Evolutionary conservation across 805 yeast genomes (phyloP), one percentile per base, ranked within the genome.

Genomic region (Tetrapisispora iriomotensis): DNA sequence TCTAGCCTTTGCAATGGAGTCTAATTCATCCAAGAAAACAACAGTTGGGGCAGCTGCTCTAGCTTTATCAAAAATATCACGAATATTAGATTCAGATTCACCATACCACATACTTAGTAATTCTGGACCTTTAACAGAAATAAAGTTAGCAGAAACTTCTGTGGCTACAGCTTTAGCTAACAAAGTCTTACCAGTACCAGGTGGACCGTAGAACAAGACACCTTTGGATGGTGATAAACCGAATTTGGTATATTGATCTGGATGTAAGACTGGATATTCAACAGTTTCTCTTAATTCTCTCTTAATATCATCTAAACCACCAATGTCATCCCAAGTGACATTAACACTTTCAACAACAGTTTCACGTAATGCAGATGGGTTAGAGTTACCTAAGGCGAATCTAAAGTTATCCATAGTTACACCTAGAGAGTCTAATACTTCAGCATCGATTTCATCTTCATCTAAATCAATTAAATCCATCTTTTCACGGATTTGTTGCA

Each of bases 31-130:
- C 56, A 92, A 77, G 71, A 92, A 92, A 29, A 92, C 97, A 47
- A 92, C 98, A 31, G 97, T 90, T 55, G 99, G 99, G 8, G 99
- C 98, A 45, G 98, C 97, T 41, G 97, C 97, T 65, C 97, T 80
- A 17, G 97, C 97, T 66, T 90, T 90, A 67, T 90, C 97, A 58
- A 90, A 90, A 54, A 90, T 90, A 66, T 90, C 97, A 68, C 97
- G 85, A 53, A 90, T 88, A 62, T 90, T 90, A 28, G 95, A 85
- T 67, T 90, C 97, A 17, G 95, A 84, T 70, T 90, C 97, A 74
- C 97, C 97, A 58, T 86, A 88, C 94, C 95, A 90, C 97, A 90
- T 90, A 66, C 95, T 84, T 62, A 90, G 76, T 62, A 90, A 37
- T 45, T 50, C 54, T 8, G 54, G 54, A 47, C 54, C 54, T 32